Base-by-base conservation (phyloP, 805 yeast species). In the Pichia nanzhaoensis region DNA sequence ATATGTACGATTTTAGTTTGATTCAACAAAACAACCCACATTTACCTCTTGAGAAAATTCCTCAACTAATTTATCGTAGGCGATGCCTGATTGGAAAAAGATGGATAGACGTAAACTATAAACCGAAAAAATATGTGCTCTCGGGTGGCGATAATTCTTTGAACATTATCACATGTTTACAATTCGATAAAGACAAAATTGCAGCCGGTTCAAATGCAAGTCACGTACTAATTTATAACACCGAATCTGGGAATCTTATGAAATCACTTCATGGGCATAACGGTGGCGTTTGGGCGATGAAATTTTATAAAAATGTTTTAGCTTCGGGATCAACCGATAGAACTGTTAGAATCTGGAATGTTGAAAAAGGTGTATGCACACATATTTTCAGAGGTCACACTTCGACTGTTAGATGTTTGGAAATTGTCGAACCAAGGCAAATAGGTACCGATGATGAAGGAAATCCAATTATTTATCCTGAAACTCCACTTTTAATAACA, bases 201-300 rank as follows among this genome's bases (percentile, higher is more conserved):
- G 84, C 91, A 47, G 89, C 96, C 2, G 96, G 96, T 27, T 89
- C 95, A 1, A 97, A 90, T 56, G 96, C 88, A 52, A 78, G 77
- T 50, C 75, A 78, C 59, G 86, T 93, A 50, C 81, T 86, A 51
- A 80, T 93, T 8, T 88, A 86, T 63, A 82, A 83, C 52, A 80
- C 96, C 1, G 68, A 71, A 27, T 78, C 84, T 1, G 97, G 97
- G 5, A 66, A 68, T 35, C 69, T 82, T 42, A 56, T 80, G 8
- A 69, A 74, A 35, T 79, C 80, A 5, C 70, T 93, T 37, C 70
- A 73, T 36, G 97, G 96, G 7, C 99, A 93, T 59, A 95, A 84
- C 44, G 99, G 99, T 37, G 99, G 99, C 34, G 99, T 93, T 5
- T 93, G 99, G 99, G 98, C 99, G 1, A 72, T 93, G 60, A 88